Percentiles rank a stretch among this genome's conserved stretches.
Conservation (phyloP, 495 filamentous ascomycete genomes). For the Annulohypoxylon stygium region DNA sequence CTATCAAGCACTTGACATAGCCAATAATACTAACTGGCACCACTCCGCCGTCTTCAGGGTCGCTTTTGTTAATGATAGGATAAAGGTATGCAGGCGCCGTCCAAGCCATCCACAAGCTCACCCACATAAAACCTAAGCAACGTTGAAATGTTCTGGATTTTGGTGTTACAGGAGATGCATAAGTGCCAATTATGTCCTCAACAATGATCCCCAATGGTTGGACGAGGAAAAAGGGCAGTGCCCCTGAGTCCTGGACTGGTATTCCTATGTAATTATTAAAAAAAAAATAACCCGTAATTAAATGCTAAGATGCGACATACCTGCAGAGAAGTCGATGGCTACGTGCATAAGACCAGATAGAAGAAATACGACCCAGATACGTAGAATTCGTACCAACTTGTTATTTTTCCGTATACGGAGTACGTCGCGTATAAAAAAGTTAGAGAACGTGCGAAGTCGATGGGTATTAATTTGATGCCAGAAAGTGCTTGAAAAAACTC, state of each 20-base stretch:
- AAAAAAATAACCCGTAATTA: not conserved
- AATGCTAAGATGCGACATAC: not conserved
- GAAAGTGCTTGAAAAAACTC: slow-evolving; percentile 16
- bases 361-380: slow-evolving; percentile 19
- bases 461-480: slow-evolving; percentile 33
- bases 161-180: not conserved
- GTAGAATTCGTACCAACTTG: slow-evolving; percentile 11
- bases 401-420: slow-evolving; percentile 3
- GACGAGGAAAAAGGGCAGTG: slow-evolving; percentile 23
- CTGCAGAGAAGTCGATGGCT: slow-evolving; percentile 25
- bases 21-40: slow-evolving; percentile 26
- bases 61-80: slow-evolving; percentile 26
- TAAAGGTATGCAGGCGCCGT: slow-evolving; percentile 29
- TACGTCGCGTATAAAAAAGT: slow-evolving; percentile 20
- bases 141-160: not conserved
- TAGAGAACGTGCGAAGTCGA: slow-evolving; percentile 18
- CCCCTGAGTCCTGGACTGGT: slow-evolving; percentile 21
- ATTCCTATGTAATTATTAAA: slow-evolving; percentile 9
- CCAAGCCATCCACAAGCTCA: slow-evolving; percentile 31
- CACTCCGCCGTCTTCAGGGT: slow-evolving; percentile 11
- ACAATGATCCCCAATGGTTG: slow-evolving; percentile 25
- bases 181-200: slow-evolving; percentile 16
- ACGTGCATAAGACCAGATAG: slow-evolving; percentile 26
- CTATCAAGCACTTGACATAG: slow-evolving; percentile 3
- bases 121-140: slow-evolving; percentile 27